phyloP scores from a whole-genome alignment of 1,284 basidiomycete genomes.

The Naganishia sp. region DNA sequence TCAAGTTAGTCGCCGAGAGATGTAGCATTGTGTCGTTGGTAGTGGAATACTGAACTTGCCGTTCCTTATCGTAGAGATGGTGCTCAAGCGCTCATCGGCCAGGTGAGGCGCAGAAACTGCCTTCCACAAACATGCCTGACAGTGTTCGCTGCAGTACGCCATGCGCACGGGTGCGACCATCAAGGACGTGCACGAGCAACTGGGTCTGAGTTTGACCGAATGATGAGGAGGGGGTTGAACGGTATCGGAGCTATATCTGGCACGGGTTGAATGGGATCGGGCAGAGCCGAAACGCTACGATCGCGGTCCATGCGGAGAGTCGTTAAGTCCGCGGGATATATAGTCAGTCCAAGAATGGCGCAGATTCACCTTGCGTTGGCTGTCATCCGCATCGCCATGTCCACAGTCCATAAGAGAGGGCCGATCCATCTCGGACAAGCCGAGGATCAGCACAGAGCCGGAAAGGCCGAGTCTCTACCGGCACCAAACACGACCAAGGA shows the following conservation, averaged over 20 bases:
- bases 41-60: neutral
- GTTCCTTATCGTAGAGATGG: slow-evolving; percentile 37
- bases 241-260: slow-evolving; percentile 11
- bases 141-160: slow-evolving; percentile 42
- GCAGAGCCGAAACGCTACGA: slow-evolving; percentile 4
- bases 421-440: slow-evolving; percentile 6
- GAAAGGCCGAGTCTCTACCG: slow-evolving; percentile 11
- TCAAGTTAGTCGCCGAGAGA: slow-evolving; percentile 39
- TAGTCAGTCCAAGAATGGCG: neutral
- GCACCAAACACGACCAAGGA: slow-evolving; percentile 23
- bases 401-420: slow-evolving; percentile 14
- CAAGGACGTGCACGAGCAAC: slow-evolving; percentile 45
- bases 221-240: slow-evolving; percentile 9
- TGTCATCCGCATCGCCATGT: neutral
- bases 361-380: neutral
- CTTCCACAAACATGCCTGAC: neutral
- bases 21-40: no score
- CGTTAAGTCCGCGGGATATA: neutral
- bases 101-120: slow-evolving; percentile 36
- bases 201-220: slow-evolving; percentile 46
- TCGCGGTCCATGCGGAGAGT: slow-evolving; percentile 7
- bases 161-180: slow-evolving; percentile 44
- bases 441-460: neutral
- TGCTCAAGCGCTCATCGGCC: slow-evolving; percentile 48
- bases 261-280: neutral